Percentiles rank a stretch among this genome's conserved stretches.
Evolutionary conservation across 23 red algal species (phyloP).

Genomic region (Gracilaria vermiculophylla): DNA sequence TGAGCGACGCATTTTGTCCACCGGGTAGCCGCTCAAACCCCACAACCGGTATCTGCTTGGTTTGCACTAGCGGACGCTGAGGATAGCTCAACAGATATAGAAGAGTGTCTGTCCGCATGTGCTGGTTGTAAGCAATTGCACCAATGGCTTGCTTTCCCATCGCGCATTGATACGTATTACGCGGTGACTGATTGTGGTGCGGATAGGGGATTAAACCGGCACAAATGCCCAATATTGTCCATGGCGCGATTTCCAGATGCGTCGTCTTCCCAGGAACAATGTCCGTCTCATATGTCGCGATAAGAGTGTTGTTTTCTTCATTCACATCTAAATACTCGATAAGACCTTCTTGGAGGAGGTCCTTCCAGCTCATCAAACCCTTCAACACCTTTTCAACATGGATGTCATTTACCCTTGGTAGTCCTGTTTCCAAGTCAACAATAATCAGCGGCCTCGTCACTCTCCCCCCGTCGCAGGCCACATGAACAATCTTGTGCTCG

Average conservation of each 20-base stretch:
- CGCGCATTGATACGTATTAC: slow-evolving; percentile 99
- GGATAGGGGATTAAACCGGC: slow-evolving; percentile 95
- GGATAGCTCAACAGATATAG: slow-evolving; percentile 90
- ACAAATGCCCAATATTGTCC: slow-evolving; percentile 92
- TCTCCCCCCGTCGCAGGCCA: slow-evolving; percentile 90
- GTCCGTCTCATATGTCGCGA: slow-evolving; percentile 73
- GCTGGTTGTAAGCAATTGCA: slow-evolving; percentile 93
- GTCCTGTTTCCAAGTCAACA: slow-evolving; percentile 63
- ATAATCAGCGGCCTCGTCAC: slow-evolving; percentile 94
- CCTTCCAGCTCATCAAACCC: slow-evolving; percentile 68
- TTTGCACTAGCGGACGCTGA: slow-evolving; percentile 85
- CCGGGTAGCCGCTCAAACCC: slow-evolving; percentile 87
- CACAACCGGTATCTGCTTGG: slow-evolving; percentile 60
- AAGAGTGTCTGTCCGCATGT: slow-evolving; percentile 87
- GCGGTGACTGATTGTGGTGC: slow-evolving; percentile 95
- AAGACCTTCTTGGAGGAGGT: slow-evolving; percentile 85
- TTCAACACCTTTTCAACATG: slow-evolving; percentile 76
- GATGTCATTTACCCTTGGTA: slow-evolving; percentile 42
- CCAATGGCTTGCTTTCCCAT: slow-evolving; percentile 99
- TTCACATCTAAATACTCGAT: slow-evolving; percentile 98
- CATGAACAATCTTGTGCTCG: slow-evolving; percentile 64
- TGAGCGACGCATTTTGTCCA: slow-evolving; percentile 92
- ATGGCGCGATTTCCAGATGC: slow-evolving; percentile 90
- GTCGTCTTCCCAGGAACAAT: slow-evolving; percentile 76
- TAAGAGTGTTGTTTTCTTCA: slow-evolving; percentile 95